These are phyloP conservation scores for Calonectria fujianensis DNA, from an alignment of 2,329 filamentous ascomycete species.

Conservation along the genomic window DNA sequence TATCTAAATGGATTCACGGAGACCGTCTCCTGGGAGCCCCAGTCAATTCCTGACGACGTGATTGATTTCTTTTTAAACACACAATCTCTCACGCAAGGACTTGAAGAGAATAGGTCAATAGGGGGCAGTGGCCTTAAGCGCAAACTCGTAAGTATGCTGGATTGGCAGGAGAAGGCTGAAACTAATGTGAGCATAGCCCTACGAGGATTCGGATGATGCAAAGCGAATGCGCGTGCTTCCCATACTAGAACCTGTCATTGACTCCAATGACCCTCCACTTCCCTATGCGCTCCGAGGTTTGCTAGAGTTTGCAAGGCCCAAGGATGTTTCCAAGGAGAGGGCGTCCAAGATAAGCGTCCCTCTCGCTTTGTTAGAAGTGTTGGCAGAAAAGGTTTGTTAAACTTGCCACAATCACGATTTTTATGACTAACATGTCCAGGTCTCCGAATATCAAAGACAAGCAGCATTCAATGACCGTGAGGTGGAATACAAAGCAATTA, in stretches of 20 bases:
- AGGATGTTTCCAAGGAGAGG: slow-evolving; percentile 40
- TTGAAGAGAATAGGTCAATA: slow-evolving; percentile 42
- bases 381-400: slow-evolving; percentile 62
- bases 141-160: slow-evolving; percentile 64
- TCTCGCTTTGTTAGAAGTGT: slow-evolving; percentile 60
- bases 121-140: slow-evolving; percentile 65
- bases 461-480: slow-evolving; percentile 56
- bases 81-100: slow-evolving; percentile 59
- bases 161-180: background rate
- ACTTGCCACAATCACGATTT: background rate
- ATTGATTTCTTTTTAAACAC: slow-evolving; percentile 68
- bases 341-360: slow-evolving; percentile 55
- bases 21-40: slow-evolving; percentile 67
- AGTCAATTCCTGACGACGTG: slow-evolving; percentile 68
- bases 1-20: slow-evolving; percentile 64
- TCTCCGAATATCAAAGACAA: slow-evolving; percentile 57
- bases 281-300: slow-evolving; percentile 58
- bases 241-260: slow-evolving; percentile 44
- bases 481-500: slow-evolving; percentile 63
- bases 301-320: slow-evolving; percentile 50
- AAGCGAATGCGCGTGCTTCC: slow-evolving; percentile 57
- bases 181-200: slow-evolving; percentile 37
- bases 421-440: slow-evolving; percentile 52
- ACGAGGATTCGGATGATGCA: slow-evolving; percentile 58
- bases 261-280: slow-evolving; percentile 57